Conservation (phyloP, 2,329 filamentous ascomycete genomes). For the Alternaria incomplexa region DNA sequence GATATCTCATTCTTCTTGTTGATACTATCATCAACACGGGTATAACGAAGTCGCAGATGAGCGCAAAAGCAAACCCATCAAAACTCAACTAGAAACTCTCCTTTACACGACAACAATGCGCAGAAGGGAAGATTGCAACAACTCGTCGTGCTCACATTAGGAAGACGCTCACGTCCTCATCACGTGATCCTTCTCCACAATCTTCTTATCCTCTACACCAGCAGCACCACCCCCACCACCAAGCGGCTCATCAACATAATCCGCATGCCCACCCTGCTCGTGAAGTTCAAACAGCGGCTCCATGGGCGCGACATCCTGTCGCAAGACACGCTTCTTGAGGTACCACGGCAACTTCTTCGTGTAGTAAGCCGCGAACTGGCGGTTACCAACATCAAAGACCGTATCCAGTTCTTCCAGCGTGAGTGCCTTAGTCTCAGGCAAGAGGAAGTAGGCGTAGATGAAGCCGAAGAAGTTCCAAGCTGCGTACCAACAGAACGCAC, state of each 20-base stretch:
- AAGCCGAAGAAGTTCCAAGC: conserved; percentile 62
- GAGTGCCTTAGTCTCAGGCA: conserved; percentile 40
- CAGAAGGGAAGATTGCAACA: neutral
- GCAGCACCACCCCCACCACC: neutral
- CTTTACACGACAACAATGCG: neutral
- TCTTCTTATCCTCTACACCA: neutral
- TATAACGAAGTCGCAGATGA: neutral
- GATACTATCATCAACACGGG: neutral
- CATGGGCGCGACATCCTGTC: conserved; percentile 35
- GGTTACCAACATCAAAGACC: conserved; percentile 40
- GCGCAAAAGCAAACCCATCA: neutral
- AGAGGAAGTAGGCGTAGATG: conserved; percentile 44
- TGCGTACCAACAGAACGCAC: conserved; percentile 64
- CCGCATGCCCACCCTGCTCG: conserved; percentile 10
- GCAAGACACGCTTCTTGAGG: conserved; percentile 41
- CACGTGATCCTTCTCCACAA: conserved; percentile 10
- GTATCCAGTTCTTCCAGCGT: conserved; percentile 40
- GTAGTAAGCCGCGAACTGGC: conserved; percentile 31
- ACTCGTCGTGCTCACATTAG: neutral
- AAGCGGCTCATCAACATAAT: conserved; percentile 1
- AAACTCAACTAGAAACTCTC: neutral
- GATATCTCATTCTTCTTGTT: neutral
- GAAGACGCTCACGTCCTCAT: neutral
- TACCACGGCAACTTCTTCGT: conserved; percentile 46
- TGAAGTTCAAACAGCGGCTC: conserved; percentile 32